These are phyloP conservation scores for Boehmeria nivea DNA, from an alignment of 306 rosid species.

Conservation along the genomic window DNA sequence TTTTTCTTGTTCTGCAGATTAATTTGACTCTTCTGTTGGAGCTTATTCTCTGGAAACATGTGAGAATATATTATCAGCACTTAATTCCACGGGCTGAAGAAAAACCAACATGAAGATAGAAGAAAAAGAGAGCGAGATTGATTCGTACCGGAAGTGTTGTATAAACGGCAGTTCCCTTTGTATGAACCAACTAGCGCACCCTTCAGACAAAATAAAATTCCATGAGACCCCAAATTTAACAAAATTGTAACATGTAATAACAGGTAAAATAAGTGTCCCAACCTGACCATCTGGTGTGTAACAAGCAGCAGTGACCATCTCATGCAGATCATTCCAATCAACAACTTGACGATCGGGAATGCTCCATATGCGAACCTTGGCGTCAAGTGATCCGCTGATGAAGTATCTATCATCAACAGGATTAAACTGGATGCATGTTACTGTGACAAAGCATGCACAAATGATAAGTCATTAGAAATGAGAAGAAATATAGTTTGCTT, in stretches of 20 bases:
- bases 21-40: slow-evolving; percentile 74
- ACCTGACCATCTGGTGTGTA: slow-evolving; percentile 99
- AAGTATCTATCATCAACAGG: slow-evolving; percentile 96
- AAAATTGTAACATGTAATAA: background rate
- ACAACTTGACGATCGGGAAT: slow-evolving; percentile 88
- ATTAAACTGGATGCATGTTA: slow-evolving; percentile 99
- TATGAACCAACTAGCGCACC: slow-evolving; percentile 91
- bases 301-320: slow-evolving; percentile 99
- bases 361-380: slow-evolving; percentile 99
- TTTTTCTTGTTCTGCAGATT: slow-evolving; percentile 95
- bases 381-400: slow-evolving; percentile 98
- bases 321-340: slow-evolving; percentile 93
- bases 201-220: slow-evolving; percentile 44
- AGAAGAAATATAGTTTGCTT: no score
- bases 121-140: background rate
- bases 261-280: slow-evolving; percentile 29
- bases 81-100: no score
- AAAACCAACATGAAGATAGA: no score
- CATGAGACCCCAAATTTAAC: slow-evolving; percentile 17
- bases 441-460: slow-evolving; percentile 56
- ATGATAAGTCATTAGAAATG: background rate
- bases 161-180: slow-evolving; percentile 95
- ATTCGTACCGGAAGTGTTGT: slow-evolving; percentile 67
- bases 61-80: no score
- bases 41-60: slow-evolving; percentile 61